Percentiles rank a stretch among this genome's conserved stretches.
These are phyloP conservation scores for Phytopythium boreale DNA, from an alignment of 352 stramenopile species.

Conservation along the genomic window DNA sequence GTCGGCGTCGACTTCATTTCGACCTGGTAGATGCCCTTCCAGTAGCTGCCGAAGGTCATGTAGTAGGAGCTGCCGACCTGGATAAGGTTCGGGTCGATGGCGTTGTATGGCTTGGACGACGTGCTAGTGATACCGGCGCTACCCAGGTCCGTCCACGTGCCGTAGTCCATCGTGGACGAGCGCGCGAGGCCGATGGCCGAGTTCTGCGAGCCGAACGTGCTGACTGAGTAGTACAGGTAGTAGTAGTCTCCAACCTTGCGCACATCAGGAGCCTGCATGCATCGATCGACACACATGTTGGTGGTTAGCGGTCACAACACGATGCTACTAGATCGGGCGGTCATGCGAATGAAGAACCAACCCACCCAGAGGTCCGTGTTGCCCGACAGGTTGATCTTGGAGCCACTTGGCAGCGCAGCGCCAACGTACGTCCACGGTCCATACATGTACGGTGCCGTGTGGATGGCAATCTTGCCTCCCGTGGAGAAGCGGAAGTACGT, in stretches of 20 bases:
- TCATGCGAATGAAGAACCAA: no score
- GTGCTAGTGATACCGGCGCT: conserved; percentile 31
- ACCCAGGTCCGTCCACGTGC: conserved; percentile 7
- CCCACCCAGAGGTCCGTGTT: no score
- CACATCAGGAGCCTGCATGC: conserved; percentile 47
- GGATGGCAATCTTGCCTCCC: no score
- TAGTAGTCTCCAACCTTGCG: conserved; percentile 40
- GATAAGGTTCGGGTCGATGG: conserved; percentile 46
- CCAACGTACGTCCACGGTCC: no score
- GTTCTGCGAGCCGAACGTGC: conserved; percentile 36
- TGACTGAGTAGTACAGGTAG: conserved; percentile 62
- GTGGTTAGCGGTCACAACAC: no score
- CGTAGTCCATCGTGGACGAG: conserved; percentile 39
- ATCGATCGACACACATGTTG: no score
- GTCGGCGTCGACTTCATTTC: conserved; percentile 11
- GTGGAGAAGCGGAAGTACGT: no score
- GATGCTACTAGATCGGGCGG: no score
- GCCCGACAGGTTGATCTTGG: no score
- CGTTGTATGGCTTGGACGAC: conserved; percentile 41
- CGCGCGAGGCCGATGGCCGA: conserved; percentile 43
- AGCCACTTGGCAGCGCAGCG: no score
- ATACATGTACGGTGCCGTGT: no score
- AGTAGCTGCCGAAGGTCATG: conserved; percentile 46
- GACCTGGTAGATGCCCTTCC: conserved; percentile 31
- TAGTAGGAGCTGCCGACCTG: conserved; percentile 28